Percentiles rank a stretch among this genome's conserved stretches.
Evolutionary conservation across 140 eudicot genomes (phyloP).

Genomic region (Eryngium alpinum): DNA sequence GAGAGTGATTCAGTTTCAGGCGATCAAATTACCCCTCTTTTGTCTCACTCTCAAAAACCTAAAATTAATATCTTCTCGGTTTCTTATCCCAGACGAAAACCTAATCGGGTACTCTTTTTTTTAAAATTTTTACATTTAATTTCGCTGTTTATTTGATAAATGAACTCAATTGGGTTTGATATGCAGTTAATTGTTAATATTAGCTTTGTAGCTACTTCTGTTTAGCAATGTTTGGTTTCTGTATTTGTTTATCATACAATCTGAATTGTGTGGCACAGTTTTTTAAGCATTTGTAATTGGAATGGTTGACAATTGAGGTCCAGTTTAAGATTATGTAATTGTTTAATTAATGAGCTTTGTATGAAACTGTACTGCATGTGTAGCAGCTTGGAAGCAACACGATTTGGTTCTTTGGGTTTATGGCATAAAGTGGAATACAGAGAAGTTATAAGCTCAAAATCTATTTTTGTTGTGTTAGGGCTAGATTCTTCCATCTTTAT

Average conservation of each 20-base stretch:
- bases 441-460: too few species aligned
- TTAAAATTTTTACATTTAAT: too few species aligned
- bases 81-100: conserved; percentile 39
- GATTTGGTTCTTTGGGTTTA: neutral
- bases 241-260: too few species aligned
- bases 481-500: neutral
- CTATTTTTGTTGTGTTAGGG: neutral
- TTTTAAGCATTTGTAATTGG: too few species aligned
- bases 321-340: neutral
- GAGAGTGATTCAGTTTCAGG: conserved; percentile 26
- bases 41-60: conserved; percentile 42
- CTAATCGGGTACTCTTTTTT: conserved; percentile 29
- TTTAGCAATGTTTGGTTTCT: too few species aligned
- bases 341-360: neutral
- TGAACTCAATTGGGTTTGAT: too few species aligned
- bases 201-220: neutral
- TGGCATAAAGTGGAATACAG: too few species aligned
- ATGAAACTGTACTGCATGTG: neutral
- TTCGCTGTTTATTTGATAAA: neutral
- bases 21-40: conserved; percentile 61
- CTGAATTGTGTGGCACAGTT: too few species aligned
- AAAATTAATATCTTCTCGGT: conserved; percentile 63
- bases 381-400: neutral
- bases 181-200: too few species aligned
- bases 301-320: too few species aligned